These are phyloP conservation scores for Hyaloperonospora brassicae DNA, from an alignment of 352 stramenopile species.

Conservation along the genomic window DNA sequence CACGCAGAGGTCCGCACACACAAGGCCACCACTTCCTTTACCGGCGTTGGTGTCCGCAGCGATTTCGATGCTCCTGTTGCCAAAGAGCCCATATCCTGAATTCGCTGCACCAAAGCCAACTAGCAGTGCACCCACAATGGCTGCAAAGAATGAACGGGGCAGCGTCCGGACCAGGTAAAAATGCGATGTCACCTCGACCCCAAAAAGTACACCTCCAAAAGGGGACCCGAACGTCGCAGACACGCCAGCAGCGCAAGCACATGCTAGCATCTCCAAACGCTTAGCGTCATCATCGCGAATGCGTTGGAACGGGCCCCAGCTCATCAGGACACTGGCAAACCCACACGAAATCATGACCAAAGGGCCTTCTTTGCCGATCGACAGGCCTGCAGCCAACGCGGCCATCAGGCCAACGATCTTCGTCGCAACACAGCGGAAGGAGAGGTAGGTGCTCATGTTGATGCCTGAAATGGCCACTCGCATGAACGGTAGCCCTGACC, in stretches of 20 bases:
- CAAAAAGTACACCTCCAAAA: constrained; percentile 81
- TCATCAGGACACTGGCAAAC: constrained; percentile 75
- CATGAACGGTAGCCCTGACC: constrained; percentile 74
- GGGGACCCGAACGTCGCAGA: constrained; percentile 80
- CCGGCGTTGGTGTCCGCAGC: constrained; percentile 35
- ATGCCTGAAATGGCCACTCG: constrained; percentile 78
- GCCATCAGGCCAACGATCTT: constrained; percentile 66
- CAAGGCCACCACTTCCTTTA: constrained; percentile 29
- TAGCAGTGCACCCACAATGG: constrained; percentile 62
- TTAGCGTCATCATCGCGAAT: constrained; percentile 78
- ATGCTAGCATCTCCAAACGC: constrained; percentile 75
- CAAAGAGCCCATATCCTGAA: constrained; percentile 63
- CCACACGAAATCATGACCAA: constrained; percentile 86
- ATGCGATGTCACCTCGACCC: constrained; percentile 76
- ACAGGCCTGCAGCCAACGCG: constrained; percentile 54
- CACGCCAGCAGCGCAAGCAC: constrained; percentile 71
- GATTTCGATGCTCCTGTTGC: constrained; percentile 59
- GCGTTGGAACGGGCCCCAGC: constrained; percentile 49
- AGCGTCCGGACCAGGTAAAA: constrained; percentile 80
- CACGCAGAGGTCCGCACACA: constrained; percentile 42
- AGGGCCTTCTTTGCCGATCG: constrained; percentile 79
- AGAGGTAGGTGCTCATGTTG: constrained; percentile 70
- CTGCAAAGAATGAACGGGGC: constrained; percentile 70
- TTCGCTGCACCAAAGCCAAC: constrained; percentile 62
- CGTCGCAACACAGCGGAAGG: constrained; percentile 54